Percentiles rank a stretch among this genome's conserved stretches.
Conservation (phyloP, 1,284 basidiomycete genomes). For the Pseudozyma flocculosa region DNA sequence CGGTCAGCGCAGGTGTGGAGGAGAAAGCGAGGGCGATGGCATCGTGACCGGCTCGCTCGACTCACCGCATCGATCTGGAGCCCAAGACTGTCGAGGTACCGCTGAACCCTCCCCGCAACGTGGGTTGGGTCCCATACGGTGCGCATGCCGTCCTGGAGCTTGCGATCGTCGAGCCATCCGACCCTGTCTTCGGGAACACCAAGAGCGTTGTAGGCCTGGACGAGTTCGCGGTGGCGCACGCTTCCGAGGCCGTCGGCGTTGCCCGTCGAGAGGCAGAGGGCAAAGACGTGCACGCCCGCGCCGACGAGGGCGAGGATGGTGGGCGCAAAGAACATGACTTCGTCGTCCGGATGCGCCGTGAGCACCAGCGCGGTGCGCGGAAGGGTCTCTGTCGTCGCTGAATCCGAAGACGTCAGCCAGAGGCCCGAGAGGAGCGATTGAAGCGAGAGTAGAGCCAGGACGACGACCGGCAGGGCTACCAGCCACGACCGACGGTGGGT, state of each 20-base stretch:
- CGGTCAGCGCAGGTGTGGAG: neutral
- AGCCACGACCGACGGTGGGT: no score
- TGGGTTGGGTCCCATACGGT: constrained; percentile 67
- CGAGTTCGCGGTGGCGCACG: constrained; percentile 69
- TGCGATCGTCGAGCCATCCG: constrained; percentile 70
- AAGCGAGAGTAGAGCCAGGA: no score
- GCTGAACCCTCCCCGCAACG: constrained; percentile 67
- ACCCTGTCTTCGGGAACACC: constrained; percentile 68
- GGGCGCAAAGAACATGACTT: constrained; percentile 87
- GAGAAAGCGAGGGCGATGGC: neutral
- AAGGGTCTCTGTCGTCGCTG: neutral
- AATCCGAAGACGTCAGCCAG: no score
- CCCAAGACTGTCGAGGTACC: constrained; percentile 62
- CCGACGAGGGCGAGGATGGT: constrained; percentile 66
- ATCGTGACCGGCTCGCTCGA: neutral
- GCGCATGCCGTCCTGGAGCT: constrained; percentile 75
- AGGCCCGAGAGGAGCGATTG: neutral
- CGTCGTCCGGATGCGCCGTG: constrained; percentile 88
- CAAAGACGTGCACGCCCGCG: constrained; percentile 56
- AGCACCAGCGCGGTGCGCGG: constrained; percentile 63
- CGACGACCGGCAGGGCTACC: no score
- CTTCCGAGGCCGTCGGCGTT: constrained; percentile 79
- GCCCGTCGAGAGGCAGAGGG: constrained; percentile 64
- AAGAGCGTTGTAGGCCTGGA: constrained; percentile 61
- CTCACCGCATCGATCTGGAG: constrained; percentile 17